phyloP scores from a whole-genome alignment of 768 basidiomycete genomes.

The Kwoniella shandongensis region DNA sequence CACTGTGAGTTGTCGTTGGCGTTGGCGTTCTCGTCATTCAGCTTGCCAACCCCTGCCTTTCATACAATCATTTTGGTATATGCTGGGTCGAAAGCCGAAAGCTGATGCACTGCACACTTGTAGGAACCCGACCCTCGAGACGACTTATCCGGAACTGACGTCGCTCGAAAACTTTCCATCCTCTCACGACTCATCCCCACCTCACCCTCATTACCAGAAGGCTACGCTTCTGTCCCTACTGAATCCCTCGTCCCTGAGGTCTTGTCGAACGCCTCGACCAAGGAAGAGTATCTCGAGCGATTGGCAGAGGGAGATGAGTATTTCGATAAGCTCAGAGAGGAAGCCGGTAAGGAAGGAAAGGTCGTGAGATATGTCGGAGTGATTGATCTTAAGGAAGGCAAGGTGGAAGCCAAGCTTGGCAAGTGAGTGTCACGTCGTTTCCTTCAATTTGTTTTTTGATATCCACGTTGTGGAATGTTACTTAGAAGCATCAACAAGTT shows the following conservation, averaged over 20 bases:
- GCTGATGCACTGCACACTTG: no score
- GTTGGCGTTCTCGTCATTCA: not conserved
- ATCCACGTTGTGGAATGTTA: not conserved
- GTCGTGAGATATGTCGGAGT: constrained; percentile 94
- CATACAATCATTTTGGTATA: no score
- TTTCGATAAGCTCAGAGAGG: constrained; percentile 72
- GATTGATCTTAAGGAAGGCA: constrained; percentile 70
- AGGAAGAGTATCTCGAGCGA: constrained; percentile 76
- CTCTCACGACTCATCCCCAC: constrained; percentile 67
- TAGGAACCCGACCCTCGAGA: constrained; percentile 97
- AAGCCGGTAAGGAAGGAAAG: constrained; percentile 74
- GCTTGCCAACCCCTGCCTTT: no score
- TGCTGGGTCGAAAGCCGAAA: no score
- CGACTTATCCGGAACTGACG: constrained; percentile 94
- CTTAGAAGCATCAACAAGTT: not conserved
- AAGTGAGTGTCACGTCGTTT: constrained; percentile 61
- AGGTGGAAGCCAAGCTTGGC: constrained; percentile 82
- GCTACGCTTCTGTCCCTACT: constrained; percentile 77
- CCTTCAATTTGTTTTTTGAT: not conserved
- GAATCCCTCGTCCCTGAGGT: constrained; percentile 79
- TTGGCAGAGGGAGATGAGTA: constrained; percentile 79
- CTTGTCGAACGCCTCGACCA: constrained; percentile 66
- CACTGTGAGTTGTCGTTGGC: constrained; percentile 61
- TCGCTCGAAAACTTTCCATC: constrained; percentile 95
- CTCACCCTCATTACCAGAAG: constrained; percentile 63